Evolutionary conservation across 2,329 filamentous ascomycete genomes (phyloP).

Genomic region (Pseudogymnoascus sp.): DNA sequence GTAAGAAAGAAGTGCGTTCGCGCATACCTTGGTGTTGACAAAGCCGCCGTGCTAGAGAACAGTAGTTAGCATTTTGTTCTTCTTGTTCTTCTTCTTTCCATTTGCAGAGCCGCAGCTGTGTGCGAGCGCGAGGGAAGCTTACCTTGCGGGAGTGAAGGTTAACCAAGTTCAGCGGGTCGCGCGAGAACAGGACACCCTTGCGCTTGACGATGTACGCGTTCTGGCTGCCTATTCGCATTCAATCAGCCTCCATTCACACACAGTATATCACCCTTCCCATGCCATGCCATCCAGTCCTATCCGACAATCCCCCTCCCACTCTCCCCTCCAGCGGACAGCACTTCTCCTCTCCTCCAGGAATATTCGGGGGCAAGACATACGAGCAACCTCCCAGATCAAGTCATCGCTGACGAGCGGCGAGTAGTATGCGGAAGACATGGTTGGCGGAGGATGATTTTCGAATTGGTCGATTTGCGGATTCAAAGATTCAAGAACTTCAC

Average conservation of each 20-base stretch:
- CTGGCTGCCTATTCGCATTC: constrained; percentile 56
- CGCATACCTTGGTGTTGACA: constrained; percentile 79
- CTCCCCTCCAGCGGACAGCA: background rate
- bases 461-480: background rate
- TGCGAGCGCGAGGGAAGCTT: constrained; percentile 25
- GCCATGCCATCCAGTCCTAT: background rate
- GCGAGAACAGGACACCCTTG: constrained; percentile 83
- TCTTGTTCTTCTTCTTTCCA: constrained; percentile 12
- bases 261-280: background rate
- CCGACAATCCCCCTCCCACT: background rate
- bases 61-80: constrained; percentile 1
- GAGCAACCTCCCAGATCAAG: constrained; percentile 89
- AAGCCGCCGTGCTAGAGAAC: constrained; percentile 71
- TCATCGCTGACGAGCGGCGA: constrained; percentile 76
- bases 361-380: constrained; percentile 49
- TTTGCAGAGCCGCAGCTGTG: background rate
- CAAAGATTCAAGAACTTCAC: background rate
- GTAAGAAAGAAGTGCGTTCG: background rate
- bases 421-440: constrained; percentile 46
- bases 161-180: constrained; percentile 84
- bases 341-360: constrained; percentile 3
- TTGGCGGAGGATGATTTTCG: constrained; percentile 15
- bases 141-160: constrained; percentile 93
- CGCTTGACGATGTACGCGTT: constrained; percentile 92
- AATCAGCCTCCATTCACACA: constrained; percentile 10